Evolutionary conservation across 1,284 basidiomycete species (phyloP).

Genomic region (Agroathelia rolfsii): DNA sequence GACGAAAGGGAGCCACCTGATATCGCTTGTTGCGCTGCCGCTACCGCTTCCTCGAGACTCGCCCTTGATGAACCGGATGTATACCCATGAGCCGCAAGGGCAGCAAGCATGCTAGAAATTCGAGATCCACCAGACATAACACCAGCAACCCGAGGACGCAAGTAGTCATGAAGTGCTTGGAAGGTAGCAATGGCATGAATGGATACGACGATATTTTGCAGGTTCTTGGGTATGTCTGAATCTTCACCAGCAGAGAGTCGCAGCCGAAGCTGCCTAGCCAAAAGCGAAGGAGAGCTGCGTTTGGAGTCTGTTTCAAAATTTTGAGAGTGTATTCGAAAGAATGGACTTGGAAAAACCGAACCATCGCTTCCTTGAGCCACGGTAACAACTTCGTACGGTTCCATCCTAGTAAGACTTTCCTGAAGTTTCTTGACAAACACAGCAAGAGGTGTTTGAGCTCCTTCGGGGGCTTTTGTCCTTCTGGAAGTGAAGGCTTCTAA

Average conservation of each 20-base stretch:
- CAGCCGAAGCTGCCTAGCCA: constrained; percentile 83
- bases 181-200: constrained; percentile 96
- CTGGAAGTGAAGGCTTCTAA: constrained; percentile 64
- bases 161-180: constrained; percentile 90
- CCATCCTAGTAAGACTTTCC: constrained; percentile 86
- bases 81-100: constrained; percentile 75
- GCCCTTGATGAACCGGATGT: constrained; percentile 27
- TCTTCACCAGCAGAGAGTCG: constrained; percentile 83
- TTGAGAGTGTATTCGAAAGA: constrained; percentile 4
- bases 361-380: constrained; percentile 72
- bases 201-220: constrained; percentile 86
- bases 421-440: constrained; percentile 91
- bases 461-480: constrained; percentile 31
- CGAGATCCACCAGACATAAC: constrained; percentile 56
- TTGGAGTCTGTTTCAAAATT: constrained; percentile 55
- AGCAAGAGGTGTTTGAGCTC: constrained; percentile 54
- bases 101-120: constrained; percentile 84
- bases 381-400: constrained; percentile 88
- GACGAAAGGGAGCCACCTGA: constrained; percentile 14
- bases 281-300: constrained; percentile 74
- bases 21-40: constrained; percentile 6
- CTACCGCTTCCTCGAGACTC: constrained; percentile 16
- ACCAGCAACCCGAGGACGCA: constrained; percentile 83
- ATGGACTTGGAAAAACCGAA: constrained; percentile 23
- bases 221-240: constrained; percentile 74